Conservation (phyloP, 2,329 filamentous ascomycete species). For the Phialophora verrucosa region DNA sequence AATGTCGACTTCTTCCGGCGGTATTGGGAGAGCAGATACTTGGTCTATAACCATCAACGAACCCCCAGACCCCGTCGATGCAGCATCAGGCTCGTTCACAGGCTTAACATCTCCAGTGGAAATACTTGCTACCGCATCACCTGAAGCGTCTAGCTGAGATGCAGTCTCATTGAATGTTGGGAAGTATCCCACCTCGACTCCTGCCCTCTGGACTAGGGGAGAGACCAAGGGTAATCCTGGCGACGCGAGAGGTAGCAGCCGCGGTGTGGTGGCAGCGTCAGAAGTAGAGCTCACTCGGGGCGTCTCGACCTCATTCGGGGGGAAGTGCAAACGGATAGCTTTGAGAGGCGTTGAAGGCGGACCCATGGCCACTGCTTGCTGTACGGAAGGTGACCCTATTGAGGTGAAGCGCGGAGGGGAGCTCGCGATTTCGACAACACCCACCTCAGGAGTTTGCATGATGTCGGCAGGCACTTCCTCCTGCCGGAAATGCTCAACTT, state of each 20-base stretch:
- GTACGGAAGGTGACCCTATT: neutral
- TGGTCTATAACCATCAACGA: constrained; percentile 3
- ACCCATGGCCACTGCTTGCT: constrained; percentile 27
- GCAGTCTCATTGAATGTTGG: constrained; percentile 28
- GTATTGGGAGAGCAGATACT: neutral
- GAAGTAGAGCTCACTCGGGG: constrained; percentile 4
- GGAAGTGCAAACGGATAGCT: neutral
- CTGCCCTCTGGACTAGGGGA: constrained; percentile 44
- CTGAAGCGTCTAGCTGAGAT: constrained; percentile 37
- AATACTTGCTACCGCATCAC: constrained; percentile 1
- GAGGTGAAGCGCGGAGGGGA: neutral
- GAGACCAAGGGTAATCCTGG: constrained; percentile 50
- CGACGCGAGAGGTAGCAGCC: constrained; percentile 48
- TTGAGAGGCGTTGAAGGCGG: constrained; percentile 29
- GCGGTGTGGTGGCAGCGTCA: constrained; percentile 41
- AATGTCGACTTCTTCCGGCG: neutral
- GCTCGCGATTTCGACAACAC: neutral
- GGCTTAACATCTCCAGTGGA: neutral
- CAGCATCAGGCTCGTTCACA: neutral
- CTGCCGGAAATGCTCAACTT: neutral
- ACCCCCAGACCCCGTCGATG: constrained; percentile 2
- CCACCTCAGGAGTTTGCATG: neutral
- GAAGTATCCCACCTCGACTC: constrained; percentile 43
- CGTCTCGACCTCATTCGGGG: neutral
- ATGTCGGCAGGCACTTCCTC: neutral